phyloP scores from a whole-genome alignment of 805 yeast genomes.

The Hanseniaspora nectarophila region DNA sequence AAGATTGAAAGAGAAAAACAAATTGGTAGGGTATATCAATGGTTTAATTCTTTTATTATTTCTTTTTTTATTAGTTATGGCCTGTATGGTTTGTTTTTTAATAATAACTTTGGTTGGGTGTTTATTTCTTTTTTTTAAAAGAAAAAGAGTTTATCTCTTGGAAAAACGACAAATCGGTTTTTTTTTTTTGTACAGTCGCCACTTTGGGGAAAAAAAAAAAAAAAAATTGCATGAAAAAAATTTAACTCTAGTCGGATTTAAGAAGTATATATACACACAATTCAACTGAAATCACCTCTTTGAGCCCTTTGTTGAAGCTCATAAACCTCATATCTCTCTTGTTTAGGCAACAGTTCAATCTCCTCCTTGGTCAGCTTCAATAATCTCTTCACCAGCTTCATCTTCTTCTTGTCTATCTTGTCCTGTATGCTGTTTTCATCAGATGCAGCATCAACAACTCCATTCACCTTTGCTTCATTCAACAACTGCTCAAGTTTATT shows the following conservation, averaged over 20 bases:
- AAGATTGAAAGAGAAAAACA: too few relatives aligned
- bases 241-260: too few relatives aligned
- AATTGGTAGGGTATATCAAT: too few relatives aligned
- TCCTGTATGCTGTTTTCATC: conserved; percentile 15
- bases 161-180: too few relatives aligned
- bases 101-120: too few relatives aligned
- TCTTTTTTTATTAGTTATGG: too few relatives aligned
- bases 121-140: too few relatives aligned
- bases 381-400: conserved; percentile 40
- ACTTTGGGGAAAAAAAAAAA: too few relatives aligned
- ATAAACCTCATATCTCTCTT: conserved; percentile 35
- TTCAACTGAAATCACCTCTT: conserved; percentile 28
- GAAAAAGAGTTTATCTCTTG: too few relatives aligned
- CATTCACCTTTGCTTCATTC: conserved; percentile 19
- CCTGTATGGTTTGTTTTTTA: too few relatives aligned
- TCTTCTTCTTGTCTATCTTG: conserved; percentile 30
- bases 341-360: conserved; percentile 37
- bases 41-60: too few relatives aligned
- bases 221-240: background rate
- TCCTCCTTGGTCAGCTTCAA: conserved; percentile 42
- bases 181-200: too few relatives aligned
- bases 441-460: background rate
- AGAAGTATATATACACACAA: background rate
- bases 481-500: conserved; percentile 15
- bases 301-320: conserved; percentile 29